Percentiles rank a stretch among this genome's conserved stretches.
Conservation (phyloP, 129 eudicot genomes). For the Gnaphalium uliginosum region DNA sequence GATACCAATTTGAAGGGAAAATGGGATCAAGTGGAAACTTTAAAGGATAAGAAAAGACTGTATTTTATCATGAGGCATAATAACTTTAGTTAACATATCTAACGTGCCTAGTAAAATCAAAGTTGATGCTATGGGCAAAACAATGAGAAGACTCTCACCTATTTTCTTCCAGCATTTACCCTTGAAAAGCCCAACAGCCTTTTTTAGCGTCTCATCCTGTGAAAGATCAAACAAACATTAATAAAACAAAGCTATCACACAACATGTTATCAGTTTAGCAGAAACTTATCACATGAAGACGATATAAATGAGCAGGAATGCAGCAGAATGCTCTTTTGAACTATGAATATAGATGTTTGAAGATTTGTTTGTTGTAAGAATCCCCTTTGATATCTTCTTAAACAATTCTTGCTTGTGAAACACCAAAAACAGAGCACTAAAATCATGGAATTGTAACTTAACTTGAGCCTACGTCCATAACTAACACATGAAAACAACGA, state of each 20-base stretch:
- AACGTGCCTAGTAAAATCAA: not conserved
- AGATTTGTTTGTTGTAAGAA: slow-evolving; percentile 1
- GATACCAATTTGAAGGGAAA: not conserved
- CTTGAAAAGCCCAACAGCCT: slow-evolving; percentile 66
- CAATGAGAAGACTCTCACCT: slow-evolving; percentile 44
- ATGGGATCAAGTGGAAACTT: not conserved
- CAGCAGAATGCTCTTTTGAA: not conserved
- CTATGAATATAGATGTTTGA: not conserved
- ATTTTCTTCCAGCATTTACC: slow-evolving; percentile 99
- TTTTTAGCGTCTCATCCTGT: slow-evolving; percentile 86
- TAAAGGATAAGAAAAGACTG: not conserved
- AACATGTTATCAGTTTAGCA: slow-evolving; percentile 6
- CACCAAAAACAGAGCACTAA: slow-evolving; percentile 2
- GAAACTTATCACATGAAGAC: not conserved
- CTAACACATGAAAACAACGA: not conserved
- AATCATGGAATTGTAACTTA: slow-evolving; percentile 5
- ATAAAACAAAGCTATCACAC: slow-evolving; percentile 18
- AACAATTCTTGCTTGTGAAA: not conserved
- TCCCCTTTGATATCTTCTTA: not conserved
- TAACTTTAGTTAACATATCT: slow-evolving; percentile 12
- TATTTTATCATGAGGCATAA: slow-evolving; percentile 12
- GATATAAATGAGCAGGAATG: not conserved
- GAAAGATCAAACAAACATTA: slow-evolving; percentile 7
- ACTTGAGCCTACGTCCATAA: not conserved
- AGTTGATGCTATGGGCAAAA: slow-evolving; percentile 19